Conservation (phyloP, 768 basidiomycete genomes). For the Lactarius akahatsu region DNA sequence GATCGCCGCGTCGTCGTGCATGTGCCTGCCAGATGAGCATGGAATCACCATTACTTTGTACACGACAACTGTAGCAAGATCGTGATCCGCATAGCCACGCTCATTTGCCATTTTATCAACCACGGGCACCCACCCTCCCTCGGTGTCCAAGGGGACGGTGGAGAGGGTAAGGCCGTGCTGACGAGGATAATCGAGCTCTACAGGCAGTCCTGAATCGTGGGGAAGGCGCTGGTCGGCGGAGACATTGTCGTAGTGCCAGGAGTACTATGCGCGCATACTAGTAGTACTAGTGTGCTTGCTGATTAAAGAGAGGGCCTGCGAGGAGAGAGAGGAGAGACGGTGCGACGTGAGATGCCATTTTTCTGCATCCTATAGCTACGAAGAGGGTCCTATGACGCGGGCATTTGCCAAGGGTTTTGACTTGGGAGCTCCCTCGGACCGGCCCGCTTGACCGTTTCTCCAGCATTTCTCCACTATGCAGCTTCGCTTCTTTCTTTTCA, state of each 20-base stretch:
- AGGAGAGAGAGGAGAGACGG: not conserved
- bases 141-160: slow-evolving; percentile 59
- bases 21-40: slow-evolving; percentile 50
- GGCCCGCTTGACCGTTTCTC: no score
- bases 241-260: slow-evolving; percentile 69
- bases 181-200: slow-evolving; percentile 50
- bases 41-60: no score
- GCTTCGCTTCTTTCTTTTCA: no score
- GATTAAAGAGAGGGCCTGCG: no score
- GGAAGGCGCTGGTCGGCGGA: slow-evolving; percentile 77
- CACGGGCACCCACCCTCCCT: slow-evolving; percentile 46
- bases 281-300: slow-evolving; percentile 42
- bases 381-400: no score
- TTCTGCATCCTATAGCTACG: no score
- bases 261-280: no score
- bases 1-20: slow-evolving; percentile 96
- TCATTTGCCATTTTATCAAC: slow-evolving; percentile 65
- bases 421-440: no score
- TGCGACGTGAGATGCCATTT: not conserved
- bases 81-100: slow-evolving; percentile 43
- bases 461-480: no score
- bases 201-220: slow-evolving; percentile 67
- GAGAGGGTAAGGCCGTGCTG: slow-evolving; percentile 64
- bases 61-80: not conserved
- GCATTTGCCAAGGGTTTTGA: no score